Evolutionary conservation across 352 stramenopile species (phyloP), one percentile per base, ranked within the genome.

Genomic region (Pythium dissimile): DNA sequence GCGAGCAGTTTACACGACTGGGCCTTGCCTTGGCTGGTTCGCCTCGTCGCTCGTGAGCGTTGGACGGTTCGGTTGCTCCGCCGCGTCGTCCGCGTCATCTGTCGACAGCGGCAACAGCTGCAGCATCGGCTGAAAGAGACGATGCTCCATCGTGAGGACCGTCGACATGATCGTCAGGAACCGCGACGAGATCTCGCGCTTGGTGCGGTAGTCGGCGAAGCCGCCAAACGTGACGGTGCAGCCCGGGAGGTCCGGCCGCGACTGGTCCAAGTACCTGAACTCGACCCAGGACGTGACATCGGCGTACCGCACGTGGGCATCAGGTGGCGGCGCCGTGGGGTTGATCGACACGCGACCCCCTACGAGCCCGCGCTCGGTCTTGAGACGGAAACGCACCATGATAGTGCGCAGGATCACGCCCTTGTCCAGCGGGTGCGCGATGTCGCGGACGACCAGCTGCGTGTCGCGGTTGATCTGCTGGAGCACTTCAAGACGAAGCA

Each of bases 391-490:
- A 12, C 69, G 72, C 41, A 76, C 37, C 27, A 75, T 67, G 16
- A 76, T 48, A 16, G 64, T 71, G n/a, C 72, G 69, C 48, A 77
- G 43, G n/a, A 76, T 46, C 28, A 72, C 59, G 28, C 67, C 60
- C 20, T 67, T 63, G 55, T 76, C 58, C 16, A 75, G 35, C 12
- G 72, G 72, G 15, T 77, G 69, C 34, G 68, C 59, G 24, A 81
- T 72, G 54, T 81, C 72, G 9, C 66, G 56, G 13, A 68, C 56
- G 6, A 76, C 48, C 24, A 81, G 66, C 31, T 70, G 60, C 24
- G 67, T 71, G 44, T 77, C 67, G 12, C 62, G 58, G 49, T 78
- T 78, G 43, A 78, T 64, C 23, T 66, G 43, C 59, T 81, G 72
- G 6, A 81, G 59, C 44, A 65, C 69, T 49, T 81, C 64, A 44